Evolutionary conservation across 2,329 filamentous ascomycete species (phyloP), one percentile per base, ranked within the genome.

Genomic region (Aspergillus melleus): DNA sequence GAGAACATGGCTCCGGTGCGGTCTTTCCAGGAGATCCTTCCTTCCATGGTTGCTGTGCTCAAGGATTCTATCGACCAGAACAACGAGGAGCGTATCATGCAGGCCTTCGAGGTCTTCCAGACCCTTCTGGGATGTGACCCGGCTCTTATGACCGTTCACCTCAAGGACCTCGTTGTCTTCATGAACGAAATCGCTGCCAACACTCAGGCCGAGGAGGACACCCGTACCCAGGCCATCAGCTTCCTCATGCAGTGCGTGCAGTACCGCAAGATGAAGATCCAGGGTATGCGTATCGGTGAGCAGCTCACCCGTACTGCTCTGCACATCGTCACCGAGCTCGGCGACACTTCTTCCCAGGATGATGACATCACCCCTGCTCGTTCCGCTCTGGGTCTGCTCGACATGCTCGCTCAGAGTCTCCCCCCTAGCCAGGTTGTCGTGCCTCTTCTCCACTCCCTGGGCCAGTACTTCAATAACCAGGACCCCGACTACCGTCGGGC

Each of bases 71-170:
- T 98, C 60, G 86, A 92, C 69, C 84, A 85, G 59, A 85, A 86
- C 59, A 90, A 97, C 69, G 93, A 97, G 69, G 93, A 96, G 73
- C 89, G 90, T 74, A 88, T 90, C 68, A 91, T 94, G 82, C 88
- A 94, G 73, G 87, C 92, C 26, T 99, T 98, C 69, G 95, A 98
- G 75, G 92, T 96, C 66, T 96, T 98, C 85, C 95, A 98, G 81
- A 95, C 91, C 54, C 88, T 97, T 70, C 86, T 99, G 56, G 90
- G 90, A 64, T 96, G 92, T 75, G 94, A 97, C 74, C 90, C 91
- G 30, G 86, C 91, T 51, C 85, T 98, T 54, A 82, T 98, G 55
- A 90, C 89, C 66, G 83, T 86, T 57, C 93, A 97, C 80, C 91
- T 99, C 72, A 91, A 89, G 74, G 92, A 97, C 70, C 85, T 99